phyloP scores from a whole-genome alignment of 345 rosid species.

The Euclidium syriacum region DNA sequence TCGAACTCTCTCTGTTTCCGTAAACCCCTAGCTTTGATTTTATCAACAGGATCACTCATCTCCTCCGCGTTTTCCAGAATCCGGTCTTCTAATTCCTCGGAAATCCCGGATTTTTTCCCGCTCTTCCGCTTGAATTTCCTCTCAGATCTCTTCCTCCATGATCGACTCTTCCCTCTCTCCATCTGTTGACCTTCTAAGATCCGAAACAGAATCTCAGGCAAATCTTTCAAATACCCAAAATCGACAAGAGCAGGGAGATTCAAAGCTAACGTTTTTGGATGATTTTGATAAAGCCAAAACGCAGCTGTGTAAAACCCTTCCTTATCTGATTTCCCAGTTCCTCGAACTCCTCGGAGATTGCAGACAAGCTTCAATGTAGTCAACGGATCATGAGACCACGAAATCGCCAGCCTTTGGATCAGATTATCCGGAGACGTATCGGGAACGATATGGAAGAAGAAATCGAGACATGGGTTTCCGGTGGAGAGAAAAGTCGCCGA shows the following conservation, averaged over 20 bases:
- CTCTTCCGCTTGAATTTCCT: slow-evolving; percentile 35
- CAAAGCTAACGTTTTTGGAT: slow-evolving; percentile 58
- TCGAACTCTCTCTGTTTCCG: slow-evolving; percentile 25
- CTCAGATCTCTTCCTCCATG: slow-evolving; percentile 13
- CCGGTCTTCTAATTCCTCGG: slow-evolving; percentile 24
- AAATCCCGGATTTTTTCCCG: background rate
- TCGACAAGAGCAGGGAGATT: slow-evolving; percentile 33
- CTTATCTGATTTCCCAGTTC: slow-evolving; percentile 62
- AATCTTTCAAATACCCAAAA: slow-evolving; percentile 62
- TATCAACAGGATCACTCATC: slow-evolving; percentile 9
- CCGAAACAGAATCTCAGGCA: slow-evolving; percentile 60
- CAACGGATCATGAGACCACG: slow-evolving; percentile 54
- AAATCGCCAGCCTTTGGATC: slow-evolving; percentile 20
- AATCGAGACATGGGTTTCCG: slow-evolving; percentile 60
- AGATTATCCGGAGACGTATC: slow-evolving; percentile 31
- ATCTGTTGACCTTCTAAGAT: slow-evolving; percentile 43
- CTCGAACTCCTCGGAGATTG: slow-evolving; percentile 62
- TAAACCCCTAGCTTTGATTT: slow-evolving; percentile 13
- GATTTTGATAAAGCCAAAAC: slow-evolving; percentile 46
- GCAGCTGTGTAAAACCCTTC: slow-evolving; percentile 60
- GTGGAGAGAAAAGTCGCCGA: slow-evolving; percentile 42
- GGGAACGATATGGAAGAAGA: slow-evolving; percentile 64
- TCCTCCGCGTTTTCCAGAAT: slow-evolving; percentile 36
- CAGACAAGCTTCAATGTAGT: slow-evolving; percentile 51
- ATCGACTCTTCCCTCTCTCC: slow-evolving; percentile 19